Conservation (phyloP, 768 basidiomycete species). For the Coprinopsis cinerea region DNA sequence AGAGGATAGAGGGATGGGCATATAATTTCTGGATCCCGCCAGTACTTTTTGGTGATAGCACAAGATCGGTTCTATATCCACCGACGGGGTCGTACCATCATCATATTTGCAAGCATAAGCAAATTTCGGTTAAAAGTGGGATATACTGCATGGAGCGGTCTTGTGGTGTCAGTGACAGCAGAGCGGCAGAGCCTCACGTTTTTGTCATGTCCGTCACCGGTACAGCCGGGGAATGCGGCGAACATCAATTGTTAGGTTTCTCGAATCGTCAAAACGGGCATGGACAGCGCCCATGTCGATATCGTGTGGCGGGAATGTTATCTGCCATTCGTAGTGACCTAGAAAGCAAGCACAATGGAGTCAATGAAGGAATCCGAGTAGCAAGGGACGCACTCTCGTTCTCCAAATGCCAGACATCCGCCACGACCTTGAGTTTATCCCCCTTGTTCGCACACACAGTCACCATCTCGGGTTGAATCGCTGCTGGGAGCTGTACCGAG, state of each 20-base stretch:
- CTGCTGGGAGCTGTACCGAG: conserved; percentile 41
- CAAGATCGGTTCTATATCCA: not conserved
- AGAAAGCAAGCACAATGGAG: not conserved
- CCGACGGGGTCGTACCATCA: not conserved
- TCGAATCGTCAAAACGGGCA: conserved; percentile 41
- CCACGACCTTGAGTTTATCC: conserved; percentile 49
- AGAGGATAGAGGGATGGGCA: not conserved
- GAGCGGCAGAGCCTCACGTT: not conserved
- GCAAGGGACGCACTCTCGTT: conserved; percentile 42
- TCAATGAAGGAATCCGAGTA: conserved; percentile 3
- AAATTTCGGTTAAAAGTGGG: not conserved
- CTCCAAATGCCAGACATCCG: conserved; percentile 60
- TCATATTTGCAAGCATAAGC: not conserved
- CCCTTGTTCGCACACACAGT: conserved; percentile 57
- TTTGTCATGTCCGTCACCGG: conserved; percentile 1
- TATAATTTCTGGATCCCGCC: not conserved
- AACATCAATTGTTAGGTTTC: conserved; percentile 44
- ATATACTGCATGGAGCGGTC: not conserved
- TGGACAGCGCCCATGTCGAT: conserved; percentile 49
- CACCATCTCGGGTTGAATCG: conserved; percentile 55
- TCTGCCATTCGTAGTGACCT: conserved; percentile 63
- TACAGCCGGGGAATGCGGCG: conserved; percentile 17
- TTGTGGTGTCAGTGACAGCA: not conserved
- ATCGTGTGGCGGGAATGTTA: conserved; percentile 47
- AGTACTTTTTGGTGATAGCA: not conserved